Conservation (phyloP, 306 rosid species). For the Dryas drummondii region DNA sequence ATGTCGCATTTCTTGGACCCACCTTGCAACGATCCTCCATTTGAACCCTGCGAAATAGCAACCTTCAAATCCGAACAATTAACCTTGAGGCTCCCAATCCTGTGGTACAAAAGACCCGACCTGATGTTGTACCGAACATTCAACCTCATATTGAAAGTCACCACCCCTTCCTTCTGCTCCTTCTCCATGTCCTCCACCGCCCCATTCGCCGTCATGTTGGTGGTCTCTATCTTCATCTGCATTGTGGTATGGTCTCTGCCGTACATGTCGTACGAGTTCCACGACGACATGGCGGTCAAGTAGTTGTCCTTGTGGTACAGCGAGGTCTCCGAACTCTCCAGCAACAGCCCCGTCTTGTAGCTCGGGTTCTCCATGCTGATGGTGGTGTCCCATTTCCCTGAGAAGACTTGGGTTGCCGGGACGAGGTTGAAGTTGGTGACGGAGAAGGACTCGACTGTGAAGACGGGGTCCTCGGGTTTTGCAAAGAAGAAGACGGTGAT, state of each 20-base stretch:
- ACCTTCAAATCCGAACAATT: slow-evolving; percentile 45
- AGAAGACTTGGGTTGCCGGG: background rate
- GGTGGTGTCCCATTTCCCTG: slow-evolving; percentile 42
- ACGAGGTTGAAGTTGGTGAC: slow-evolving; percentile 37
- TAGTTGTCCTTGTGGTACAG: slow-evolving; percentile 13
- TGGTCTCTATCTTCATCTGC: slow-evolving; percentile 14
- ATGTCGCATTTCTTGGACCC: background rate
- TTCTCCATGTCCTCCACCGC: slow-evolving; percentile 21
- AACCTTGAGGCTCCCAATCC: slow-evolving; percentile 4
- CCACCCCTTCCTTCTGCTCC: slow-evolving; percentile 16
- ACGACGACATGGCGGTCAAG: slow-evolving; percentile 5
- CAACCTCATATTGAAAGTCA: slow-evolving; percentile 29
- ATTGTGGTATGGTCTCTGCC: background rate
- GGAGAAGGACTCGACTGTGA: slow-evolving; percentile 29
- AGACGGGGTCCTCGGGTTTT: slow-evolving; percentile 35
- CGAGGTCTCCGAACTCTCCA: slow-evolving; percentile 19
- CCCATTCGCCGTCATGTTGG: background rate
- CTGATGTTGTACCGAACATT: slow-evolving; percentile 17
- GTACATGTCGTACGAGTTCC: no score
- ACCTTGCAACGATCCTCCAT: background rate
- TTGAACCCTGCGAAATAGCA: background rate
- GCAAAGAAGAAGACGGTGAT: slow-evolving; percentile 20
- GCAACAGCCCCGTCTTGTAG: background rate
- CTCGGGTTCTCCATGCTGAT: slow-evolving; percentile 36
- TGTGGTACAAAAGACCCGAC: slow-evolving; percentile 4